Evolutionary conservation across 2,329 filamentous ascomycete species (phyloP).

Genomic region (Aspergillus ochraceus): DNA sequence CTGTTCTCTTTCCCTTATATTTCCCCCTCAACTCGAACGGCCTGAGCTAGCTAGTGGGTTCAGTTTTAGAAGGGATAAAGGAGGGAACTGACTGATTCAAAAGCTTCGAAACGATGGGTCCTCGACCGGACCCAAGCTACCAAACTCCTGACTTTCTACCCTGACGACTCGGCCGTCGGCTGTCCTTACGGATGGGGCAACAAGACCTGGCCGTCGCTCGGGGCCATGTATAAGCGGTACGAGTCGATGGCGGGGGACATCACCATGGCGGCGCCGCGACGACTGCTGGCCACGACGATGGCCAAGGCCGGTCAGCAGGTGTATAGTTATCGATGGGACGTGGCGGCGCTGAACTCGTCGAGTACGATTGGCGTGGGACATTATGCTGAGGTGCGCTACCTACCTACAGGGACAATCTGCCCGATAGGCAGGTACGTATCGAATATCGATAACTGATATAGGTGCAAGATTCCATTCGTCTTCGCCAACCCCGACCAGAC

Average conservation of each 20-base stretch:
- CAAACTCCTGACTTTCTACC: constrained; percentile 52
- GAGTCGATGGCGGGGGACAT: constrained; percentile 32
- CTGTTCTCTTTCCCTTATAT: neutral
- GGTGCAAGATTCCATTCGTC: constrained; percentile 29
- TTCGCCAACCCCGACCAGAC: constrained; percentile 32
- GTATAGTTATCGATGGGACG: constrained; percentile 33
- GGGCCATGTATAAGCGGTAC: constrained; percentile 32
- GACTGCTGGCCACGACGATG: constrained; percentile 29
- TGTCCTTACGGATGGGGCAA: constrained; percentile 47
- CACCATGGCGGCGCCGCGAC: constrained; percentile 29
- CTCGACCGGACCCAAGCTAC: constrained; percentile 29
- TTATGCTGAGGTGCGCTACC: constrained; percentile 28
- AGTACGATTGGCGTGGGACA: constrained; percentile 30
- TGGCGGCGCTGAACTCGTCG: constrained; percentile 26
- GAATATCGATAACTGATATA: too few species aligned
- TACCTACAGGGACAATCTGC: neutral
- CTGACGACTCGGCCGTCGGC: constrained; percentile 49
- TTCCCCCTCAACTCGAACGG: constrained; percentile 18
- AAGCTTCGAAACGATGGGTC: constrained; percentile 30
- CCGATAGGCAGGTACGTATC: too few species aligned
- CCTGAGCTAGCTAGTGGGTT: too few species aligned
- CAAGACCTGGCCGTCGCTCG: constrained; percentile 26
- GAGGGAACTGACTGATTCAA: constrained; percentile 13
- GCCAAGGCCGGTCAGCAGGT: constrained; percentile 18
- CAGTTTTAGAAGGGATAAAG: too few species aligned